Conservation (phyloP, 495 filamentous ascomycete genomes). For the Cercophora sp. region DNA sequence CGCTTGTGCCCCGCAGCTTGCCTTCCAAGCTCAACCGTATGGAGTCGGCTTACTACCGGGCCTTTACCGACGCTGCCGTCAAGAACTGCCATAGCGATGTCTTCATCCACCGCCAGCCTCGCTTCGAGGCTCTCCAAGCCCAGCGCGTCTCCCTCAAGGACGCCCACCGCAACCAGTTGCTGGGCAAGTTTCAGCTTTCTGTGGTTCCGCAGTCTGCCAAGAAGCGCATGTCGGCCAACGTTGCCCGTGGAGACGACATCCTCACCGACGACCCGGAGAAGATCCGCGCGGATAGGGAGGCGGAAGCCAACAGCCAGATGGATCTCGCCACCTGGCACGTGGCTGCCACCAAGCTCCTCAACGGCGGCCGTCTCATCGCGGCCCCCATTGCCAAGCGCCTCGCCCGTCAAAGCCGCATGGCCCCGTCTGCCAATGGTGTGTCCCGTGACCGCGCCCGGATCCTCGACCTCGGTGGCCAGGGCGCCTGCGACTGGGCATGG, state of each 20-base stretch:
- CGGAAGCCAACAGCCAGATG: conserved; percentile 73
- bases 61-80: conserved; percentile 68
- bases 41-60: conserved; percentile 87
- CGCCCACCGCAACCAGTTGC: conserved; percentile 65
- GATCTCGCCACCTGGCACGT: conserved; percentile 74
- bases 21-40: conserved; percentile 48
- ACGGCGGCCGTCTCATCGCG: conserved; percentile 75
- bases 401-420: conserved; percentile 46
- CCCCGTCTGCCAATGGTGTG: conserved; percentile 35
- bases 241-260: conserved; percentile 53
- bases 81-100: conserved; percentile 61
- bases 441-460: conserved; percentile 58
- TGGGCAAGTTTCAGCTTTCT: conserved; percentile 69
- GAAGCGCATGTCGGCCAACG: conserved; percentile 56
- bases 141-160: conserved; percentile 64
- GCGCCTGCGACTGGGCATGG: conserved; percentile 93
- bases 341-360: conserved; percentile 68
- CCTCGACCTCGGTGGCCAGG: conserved; percentile 83
- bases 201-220: conserved; percentile 53
- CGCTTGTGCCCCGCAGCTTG: conserved; percentile 40
- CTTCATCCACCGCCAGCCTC: conserved; percentile 75
- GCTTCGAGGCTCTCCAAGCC: conserved; percentile 86
- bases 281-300: conserved; percentile 70
- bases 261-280: conserved; percentile 53
- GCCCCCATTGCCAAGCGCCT: conserved; percentile 66